Conservation (phyloP, 805 yeast genomes). For the Metschnikowia colocasiae region DNA sequence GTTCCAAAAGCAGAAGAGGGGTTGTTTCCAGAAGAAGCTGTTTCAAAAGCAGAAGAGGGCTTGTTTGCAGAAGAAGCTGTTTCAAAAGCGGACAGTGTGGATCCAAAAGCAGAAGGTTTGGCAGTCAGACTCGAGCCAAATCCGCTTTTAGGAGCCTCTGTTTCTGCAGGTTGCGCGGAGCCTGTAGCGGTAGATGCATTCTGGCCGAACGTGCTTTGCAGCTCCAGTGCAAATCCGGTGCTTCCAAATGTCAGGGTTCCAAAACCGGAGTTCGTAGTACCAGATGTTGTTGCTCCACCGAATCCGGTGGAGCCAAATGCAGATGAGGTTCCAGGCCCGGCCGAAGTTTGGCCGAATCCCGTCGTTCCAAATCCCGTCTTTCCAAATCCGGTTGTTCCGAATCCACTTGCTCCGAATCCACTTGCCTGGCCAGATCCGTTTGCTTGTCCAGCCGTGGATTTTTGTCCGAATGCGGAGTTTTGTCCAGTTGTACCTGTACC, state of each 20-base stretch:
- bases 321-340: constrained; percentile 11
- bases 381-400: constrained; percentile 5
- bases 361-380: constrained; percentile 7
- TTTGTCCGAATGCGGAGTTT: background rate
- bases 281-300: background rate
- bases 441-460: no score
- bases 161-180: background rate
- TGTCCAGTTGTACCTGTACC: background rate
- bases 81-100: background rate
- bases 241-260: background rate
- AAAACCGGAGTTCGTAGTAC: background rate
- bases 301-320: constrained; percentile 9
- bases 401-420: constrained; percentile 4
- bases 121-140: constrained; percentile 14
- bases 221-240: background rate
- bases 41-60: background rate
- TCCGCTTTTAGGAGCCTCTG: constrained; percentile 4
- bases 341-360: constrained; percentile 5
- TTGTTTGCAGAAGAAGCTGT: background rate
- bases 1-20: background rate
- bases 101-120: constrained; percentile 4
- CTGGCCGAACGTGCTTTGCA: background rate
- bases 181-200: background rate
- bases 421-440: background rate
- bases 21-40: background rate